These are phyloP conservation scores for Colletotrichum camelliae DNA, from an alignment of 2,329 filamentous ascomycete species.

Conservation along the genomic window DNA sequence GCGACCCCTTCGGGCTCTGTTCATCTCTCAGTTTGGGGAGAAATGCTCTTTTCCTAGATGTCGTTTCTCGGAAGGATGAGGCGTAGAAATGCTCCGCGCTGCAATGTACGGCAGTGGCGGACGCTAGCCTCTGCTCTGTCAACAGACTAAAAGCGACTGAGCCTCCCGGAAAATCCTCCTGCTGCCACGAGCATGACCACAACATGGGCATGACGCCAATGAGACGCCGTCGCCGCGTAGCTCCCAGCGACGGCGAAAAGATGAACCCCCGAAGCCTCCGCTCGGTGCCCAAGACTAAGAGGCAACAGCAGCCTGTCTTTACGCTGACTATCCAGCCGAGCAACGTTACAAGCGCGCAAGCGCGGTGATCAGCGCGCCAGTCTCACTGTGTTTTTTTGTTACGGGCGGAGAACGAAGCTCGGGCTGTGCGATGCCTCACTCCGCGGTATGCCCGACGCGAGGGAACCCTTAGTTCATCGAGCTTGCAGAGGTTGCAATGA, in stretches of 20 bases:
- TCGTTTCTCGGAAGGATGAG: neutral
- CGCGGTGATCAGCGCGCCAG: neutral
- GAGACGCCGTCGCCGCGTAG: neutral
- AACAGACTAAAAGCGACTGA: neutral
- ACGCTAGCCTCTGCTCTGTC: neutral
- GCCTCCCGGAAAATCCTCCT: neutral
- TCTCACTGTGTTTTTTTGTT: neutral
- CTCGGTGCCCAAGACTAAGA: neutral
- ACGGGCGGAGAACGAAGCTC: neutral
- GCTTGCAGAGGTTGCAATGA: neutral
- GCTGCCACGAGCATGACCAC: neutral
- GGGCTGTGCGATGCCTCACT: neutral
- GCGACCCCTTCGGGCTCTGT: neutral
- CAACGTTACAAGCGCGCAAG: slow-evolving; percentile 22
- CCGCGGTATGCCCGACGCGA: neutral
- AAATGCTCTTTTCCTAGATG: neutral
- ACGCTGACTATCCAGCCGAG: neutral
- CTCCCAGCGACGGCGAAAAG: neutral
- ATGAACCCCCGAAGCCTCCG: neutral
- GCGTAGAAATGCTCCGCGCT: neutral
- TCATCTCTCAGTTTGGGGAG: neutral
- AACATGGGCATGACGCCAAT: neutral
- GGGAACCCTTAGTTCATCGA: neutral
- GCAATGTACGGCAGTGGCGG: slow-evolving; percentile 1
- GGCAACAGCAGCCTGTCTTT: neutral